phyloP scores from a whole-genome alignment of 164 flowering plant genomes.

The Aristolochia contorta region DNA sequence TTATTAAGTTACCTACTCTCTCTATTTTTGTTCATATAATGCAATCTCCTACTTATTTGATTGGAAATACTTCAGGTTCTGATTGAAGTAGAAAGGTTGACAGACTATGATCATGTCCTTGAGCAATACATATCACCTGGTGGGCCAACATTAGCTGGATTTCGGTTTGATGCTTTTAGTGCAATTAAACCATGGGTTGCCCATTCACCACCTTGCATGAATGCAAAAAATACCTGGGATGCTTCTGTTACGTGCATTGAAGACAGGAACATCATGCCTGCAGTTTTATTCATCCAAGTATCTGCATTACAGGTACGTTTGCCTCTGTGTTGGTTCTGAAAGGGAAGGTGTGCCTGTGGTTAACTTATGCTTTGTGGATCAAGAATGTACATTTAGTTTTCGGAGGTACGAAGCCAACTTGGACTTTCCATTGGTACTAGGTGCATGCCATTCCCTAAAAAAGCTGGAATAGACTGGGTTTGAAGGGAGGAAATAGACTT shows the following conservation, averaged over 20 bases:
- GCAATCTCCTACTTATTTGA: not conserved
- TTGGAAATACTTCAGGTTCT: slow-evolving; percentile 50
- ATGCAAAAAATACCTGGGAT: slow-evolving; percentile 24
- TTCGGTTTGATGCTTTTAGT: slow-evolving; percentile 80
- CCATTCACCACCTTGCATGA: slow-evolving; percentile 59
- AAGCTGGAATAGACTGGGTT: no score
- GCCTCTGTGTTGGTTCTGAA: not conserved
- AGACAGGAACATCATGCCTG: slow-evolving; percentile 62
- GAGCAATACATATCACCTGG: slow-evolving; percentile 69
- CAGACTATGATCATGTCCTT: slow-evolving; percentile 49
- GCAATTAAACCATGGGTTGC: slow-evolving; percentile 69
- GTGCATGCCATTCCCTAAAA: no score
- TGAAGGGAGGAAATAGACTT: no score
- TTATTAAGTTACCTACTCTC: no score
- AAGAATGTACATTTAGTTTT: no score
- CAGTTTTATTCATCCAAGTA: slow-evolving; percentile 78
- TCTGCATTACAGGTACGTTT: slow-evolving; percentile 35
- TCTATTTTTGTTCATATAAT: not conserved
- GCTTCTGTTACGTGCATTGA: slow-evolving; percentile 40
- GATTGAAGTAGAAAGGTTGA: slow-evolving; percentile 63
- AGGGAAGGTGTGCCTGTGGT: no score
- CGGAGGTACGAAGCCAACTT: no score
- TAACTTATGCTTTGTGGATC: no score
- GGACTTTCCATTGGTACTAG: no score
- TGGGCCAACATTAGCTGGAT: slow-evolving; percentile 78